A percentile compares a stretch with the other conserved stretches of the same genome.
phyloP scores from a whole-genome alignment of 2,329 filamentous ascomycete genomes.

The Fusarium decemcellulare region DNA sequence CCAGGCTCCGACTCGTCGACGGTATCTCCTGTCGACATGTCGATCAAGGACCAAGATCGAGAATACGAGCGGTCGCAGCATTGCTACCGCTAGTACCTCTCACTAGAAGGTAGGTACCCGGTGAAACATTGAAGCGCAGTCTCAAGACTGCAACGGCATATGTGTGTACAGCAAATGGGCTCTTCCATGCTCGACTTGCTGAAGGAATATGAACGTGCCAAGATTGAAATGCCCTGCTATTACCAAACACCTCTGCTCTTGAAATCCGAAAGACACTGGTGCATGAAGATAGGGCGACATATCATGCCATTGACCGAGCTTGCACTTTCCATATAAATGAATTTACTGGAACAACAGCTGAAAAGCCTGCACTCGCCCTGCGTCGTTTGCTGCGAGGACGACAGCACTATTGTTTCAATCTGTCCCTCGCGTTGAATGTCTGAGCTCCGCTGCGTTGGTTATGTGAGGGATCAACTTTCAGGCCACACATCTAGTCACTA shows the following conservation, averaged over 20 bases:
- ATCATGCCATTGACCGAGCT: neutral
- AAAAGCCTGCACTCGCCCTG: neutral
- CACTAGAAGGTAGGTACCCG: slow-evolving; percentile 21
- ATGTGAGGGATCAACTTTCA: slow-evolving; percentile 13
- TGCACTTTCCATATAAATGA: neutral
- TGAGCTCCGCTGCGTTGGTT: slow-evolving; percentile 5
- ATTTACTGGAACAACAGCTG: neutral
- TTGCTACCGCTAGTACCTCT: neutral
- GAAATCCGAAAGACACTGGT: slow-evolving; percentile 59
- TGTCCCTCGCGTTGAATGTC: slow-evolving; percentile 5
- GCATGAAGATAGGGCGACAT: slow-evolving; percentile 68
- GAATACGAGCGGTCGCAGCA: slow-evolving; percentile 24
- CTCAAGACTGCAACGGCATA: slow-evolving; percentile 59
- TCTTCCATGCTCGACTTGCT: slow-evolving; percentile 66
- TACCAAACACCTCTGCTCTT: slow-evolving; percentile 69
- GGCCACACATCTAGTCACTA: neutral
- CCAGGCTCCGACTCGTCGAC: neutral
- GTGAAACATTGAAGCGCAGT: slow-evolving; percentile 40
- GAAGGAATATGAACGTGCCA: slow-evolving; percentile 71
- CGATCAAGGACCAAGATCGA: slow-evolving; percentile 26
- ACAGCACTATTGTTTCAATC: slow-evolving; percentile 5
- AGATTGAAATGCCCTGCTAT: slow-evolving; percentile 66
- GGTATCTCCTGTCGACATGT: slow-evolving; percentile 17
- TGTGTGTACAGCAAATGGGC: slow-evolving; percentile 73
- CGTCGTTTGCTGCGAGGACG: neutral